A percentile compares a stretch with the other conserved stretches of the same genome.
Evolutionary conservation across 495 filamentous ascomycete species (phyloP).

Genomic region (Aspergillus conjunctus): DNA sequence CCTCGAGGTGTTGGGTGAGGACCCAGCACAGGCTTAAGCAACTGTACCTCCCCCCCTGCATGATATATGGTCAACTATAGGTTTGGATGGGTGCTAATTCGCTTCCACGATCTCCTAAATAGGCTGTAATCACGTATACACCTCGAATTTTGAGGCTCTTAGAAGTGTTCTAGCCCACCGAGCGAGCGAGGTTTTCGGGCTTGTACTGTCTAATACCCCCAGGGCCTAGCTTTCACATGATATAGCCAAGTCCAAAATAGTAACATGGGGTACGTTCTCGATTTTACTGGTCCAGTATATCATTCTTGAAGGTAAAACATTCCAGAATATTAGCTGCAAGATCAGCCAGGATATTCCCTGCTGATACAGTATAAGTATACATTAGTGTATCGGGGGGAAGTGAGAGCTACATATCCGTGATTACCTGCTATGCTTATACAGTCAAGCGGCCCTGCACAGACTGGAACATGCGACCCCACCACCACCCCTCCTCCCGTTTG

Average conservation of each 20-base stretch:
- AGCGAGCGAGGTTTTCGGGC: too few relatives aligned
- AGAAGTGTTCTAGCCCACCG: too few relatives aligned
- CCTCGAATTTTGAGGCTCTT: too few relatives aligned
- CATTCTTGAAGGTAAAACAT: slow-evolving; percentile 16
- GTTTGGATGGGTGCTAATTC: too few relatives aligned
- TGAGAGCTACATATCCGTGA: slow-evolving; percentile 30
- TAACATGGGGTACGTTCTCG: neutral
- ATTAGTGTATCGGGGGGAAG: slow-evolving; percentile 46
- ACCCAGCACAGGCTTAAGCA: too few relatives aligned
- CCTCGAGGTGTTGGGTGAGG: neutral
- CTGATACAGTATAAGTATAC: slow-evolving; percentile 27
- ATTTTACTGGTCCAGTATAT: neutral
- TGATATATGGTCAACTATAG: too few relatives aligned
- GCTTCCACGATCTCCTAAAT: too few relatives aligned
- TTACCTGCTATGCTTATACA: slow-evolving; percentile 26
- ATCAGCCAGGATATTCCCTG: slow-evolving; percentile 26
- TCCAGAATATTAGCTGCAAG: slow-evolving; percentile 34
- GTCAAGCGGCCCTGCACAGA: neutral
- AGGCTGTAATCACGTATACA: too few relatives aligned
- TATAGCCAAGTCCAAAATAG: neutral
- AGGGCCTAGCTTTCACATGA: neutral
- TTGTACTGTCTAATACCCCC: neutral
- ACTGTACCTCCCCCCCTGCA: too few relatives aligned
- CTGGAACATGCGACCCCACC: neutral
- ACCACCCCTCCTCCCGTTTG: neutral